These are phyloP conservation scores for Eimeria zaria DNA, from an alignment of 169 alveolate genomes.

Conservation along the genomic window DNA sequence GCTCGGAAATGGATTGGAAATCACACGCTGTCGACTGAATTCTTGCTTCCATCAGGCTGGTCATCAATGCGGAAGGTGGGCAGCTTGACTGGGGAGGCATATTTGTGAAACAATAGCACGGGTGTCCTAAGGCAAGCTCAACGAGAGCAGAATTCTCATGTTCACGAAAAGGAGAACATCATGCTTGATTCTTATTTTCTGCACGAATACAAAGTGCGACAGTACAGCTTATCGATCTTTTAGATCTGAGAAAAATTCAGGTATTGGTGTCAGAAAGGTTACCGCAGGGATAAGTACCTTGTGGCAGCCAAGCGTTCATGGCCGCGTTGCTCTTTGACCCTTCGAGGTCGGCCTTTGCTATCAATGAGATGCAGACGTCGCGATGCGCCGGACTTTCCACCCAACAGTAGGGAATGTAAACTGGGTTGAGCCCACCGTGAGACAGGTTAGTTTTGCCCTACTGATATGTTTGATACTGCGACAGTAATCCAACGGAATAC, in stretches of 20 bases:
- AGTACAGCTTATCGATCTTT: slow-evolving; percentile 93
- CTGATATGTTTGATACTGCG: slow-evolving; percentile 88
- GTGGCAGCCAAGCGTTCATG: slow-evolving; percentile 50
- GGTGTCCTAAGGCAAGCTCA: slow-evolving; percentile 91
- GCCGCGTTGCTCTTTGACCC: slow-evolving; percentile 41
- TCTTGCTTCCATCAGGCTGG: slow-evolving; percentile 95
- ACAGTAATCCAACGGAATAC: no score
- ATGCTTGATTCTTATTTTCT: slow-evolving; percentile 95
- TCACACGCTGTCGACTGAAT: slow-evolving; percentile 97
- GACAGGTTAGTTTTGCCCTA: slow-evolving; percentile 97
- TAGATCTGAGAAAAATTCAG: slow-evolving; percentile 54
- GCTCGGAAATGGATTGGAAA: no score
- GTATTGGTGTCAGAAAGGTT: slow-evolving; percentile 50
- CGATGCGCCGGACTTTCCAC: slow-evolving; percentile 26
- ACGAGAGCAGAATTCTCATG: slow-evolving; percentile 97
- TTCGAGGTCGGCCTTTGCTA: slow-evolving; percentile 86
- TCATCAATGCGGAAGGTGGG: slow-evolving; percentile 95
- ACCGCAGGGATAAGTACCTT: slow-evolving; percentile 32
- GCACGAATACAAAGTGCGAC: slow-evolving; percentile 95
- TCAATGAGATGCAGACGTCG: slow-evolving; percentile 38
- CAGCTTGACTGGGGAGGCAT: slow-evolving; percentile 98
- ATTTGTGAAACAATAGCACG: slow-evolving; percentile 91
- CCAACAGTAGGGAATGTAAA: slow-evolving; percentile 32
- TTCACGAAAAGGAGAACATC: slow-evolving; percentile 97
- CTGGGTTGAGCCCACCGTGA: slow-evolving; percentile 95